These are phyloP conservation scores for Nakazawaea wickerhamii DNA, from an alignment of 805 yeast species.

Conservation along the genomic window DNA sequence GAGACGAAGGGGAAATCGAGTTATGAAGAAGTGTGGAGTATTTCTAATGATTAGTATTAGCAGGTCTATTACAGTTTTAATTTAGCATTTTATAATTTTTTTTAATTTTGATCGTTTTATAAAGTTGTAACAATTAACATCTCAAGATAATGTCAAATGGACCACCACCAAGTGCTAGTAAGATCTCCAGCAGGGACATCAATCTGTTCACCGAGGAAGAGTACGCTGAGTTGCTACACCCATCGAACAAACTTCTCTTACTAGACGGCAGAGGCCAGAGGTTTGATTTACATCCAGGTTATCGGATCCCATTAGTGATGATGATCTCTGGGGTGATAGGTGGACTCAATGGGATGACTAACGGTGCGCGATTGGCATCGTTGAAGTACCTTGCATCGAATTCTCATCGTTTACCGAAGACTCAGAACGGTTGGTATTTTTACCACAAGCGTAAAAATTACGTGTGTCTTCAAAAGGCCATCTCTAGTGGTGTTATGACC, in stretches of 20 bases:
- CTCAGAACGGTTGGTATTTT: constrained; percentile 83
- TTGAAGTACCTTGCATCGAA: constrained; percentile 69
- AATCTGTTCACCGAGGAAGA: constrained; percentile 10
- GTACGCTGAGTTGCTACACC: not conserved
- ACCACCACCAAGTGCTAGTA: not conserved
- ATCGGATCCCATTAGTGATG: constrained; percentile 39
- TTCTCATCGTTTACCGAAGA: constrained; percentile 72
- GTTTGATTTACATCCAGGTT: constrained; percentile 43
- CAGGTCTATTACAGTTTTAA: too few species aligned
- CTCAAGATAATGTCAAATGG: not conserved
- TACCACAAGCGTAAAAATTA: constrained; percentile 82
- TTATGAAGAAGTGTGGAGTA: constrained; percentile 64
- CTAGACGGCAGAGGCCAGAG: constrained; percentile 27
- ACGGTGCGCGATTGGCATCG: constrained; percentile 52
- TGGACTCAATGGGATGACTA: constrained; percentile 49
- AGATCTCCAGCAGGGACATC: constrained; percentile 3
- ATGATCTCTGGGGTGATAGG: constrained; percentile 37
- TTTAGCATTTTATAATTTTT: too few species aligned
- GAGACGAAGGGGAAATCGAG: constrained; percentile 66
- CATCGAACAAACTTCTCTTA: not conserved
- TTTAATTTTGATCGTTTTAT: too few species aligned
- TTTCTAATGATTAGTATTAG: constrained; percentile 2
- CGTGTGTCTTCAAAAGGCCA: constrained; percentile 56
- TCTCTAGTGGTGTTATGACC: constrained; percentile 39
- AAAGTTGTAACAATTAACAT: too few species aligned